These are phyloP conservation scores for Biscutella laevigata DNA, from an alignment of 441 rosid species.

Conservation along the genomic window DNA sequence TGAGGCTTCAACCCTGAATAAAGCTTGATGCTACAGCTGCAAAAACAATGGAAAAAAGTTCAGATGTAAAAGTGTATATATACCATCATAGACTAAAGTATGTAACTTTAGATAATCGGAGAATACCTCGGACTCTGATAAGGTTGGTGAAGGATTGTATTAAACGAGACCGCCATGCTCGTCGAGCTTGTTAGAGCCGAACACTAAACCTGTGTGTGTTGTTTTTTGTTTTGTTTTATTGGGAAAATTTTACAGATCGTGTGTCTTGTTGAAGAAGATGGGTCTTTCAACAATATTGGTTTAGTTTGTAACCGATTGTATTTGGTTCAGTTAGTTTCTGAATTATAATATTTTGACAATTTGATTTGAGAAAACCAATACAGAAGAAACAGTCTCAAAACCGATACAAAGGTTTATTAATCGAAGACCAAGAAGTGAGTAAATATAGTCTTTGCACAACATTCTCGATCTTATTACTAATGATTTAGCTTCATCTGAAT, in stretches of 20 bases:
- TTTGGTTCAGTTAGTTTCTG: neutral
- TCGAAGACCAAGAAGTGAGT: neutral
- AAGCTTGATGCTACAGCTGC: slow-evolving; percentile 57
- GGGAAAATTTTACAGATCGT: slow-evolving; percentile 18
- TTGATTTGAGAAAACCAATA: neutral
- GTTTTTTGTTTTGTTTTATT: neutral
- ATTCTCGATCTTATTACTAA: neutral
- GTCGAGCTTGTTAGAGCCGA: slow-evolving; percentile 13
- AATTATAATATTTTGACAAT: too few relatives aligned
- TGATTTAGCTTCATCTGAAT: neutral
- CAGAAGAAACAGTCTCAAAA: neutral
- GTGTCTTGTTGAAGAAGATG: slow-evolving; percentile 10
- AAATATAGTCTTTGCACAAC: neutral
- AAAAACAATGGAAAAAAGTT: neutral
- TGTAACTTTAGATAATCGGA: neutral
- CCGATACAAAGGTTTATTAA: neutral
- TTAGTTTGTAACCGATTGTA: slow-evolving; percentile 7
- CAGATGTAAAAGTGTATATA: neutral
- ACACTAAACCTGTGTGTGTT: too few relatives aligned
- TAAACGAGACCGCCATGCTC: slow-evolving; percentile 51
- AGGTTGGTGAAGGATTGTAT: slow-evolving; percentile 43
- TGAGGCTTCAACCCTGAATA: slow-evolving; percentile 72
- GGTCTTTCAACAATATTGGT: slow-evolving; percentile 16
- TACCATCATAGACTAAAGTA: neutral
- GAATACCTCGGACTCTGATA: slow-evolving; percentile 52